Percentiles rank a stretch among this genome's conserved stretches.
phyloP scores from a whole-genome alignment of 2,329 filamentous ascomycete species.

The Dactylellina drechsleri region DNA sequence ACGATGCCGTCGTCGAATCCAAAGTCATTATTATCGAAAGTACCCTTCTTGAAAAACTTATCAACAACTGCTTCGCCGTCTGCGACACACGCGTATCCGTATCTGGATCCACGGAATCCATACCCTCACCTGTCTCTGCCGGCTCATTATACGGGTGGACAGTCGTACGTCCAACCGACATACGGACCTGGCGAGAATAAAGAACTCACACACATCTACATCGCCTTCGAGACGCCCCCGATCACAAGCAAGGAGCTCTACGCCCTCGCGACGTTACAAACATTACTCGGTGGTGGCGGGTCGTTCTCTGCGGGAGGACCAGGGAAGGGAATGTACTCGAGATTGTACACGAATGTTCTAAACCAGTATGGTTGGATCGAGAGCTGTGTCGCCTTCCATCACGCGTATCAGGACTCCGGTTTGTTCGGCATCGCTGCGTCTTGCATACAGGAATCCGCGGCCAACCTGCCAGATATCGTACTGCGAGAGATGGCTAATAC shows the following conservation, averaged over 20 bases:
- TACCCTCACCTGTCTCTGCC: conserved; percentile 61
- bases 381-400: conserved; percentile 94
- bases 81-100: conserved; percentile 66
- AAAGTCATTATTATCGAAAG: conserved; percentile 78
- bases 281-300: conserved; percentile 91
- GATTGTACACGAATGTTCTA: conserved; percentile 95
- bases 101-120: conserved; percentile 48
- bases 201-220: conserved; percentile 85
- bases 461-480: conserved; percentile 82
- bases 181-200: conserved; percentile 41
- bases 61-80: conserved; percentile 76
- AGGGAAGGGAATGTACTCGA: conserved; percentile 98
- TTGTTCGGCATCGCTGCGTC: conserved; percentile 92
- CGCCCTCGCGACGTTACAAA: conserved; percentile 92
- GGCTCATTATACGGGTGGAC: conserved; percentile 91
- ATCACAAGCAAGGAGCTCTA: conserved; percentile 94
- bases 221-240: conserved; percentile 93
- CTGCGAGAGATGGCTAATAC: conserved; percentile 57
- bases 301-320: conserved; percentile 97
- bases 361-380: conserved; percentile 99
- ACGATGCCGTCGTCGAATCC: conserved; percentile 62
- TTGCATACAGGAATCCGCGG: conserved; percentile 80
- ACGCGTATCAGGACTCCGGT: conserved; percentile 94
- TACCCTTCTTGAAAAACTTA: conserved; percentile 90
- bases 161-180: conserved; percentile 62